These are phyloP conservation scores for Neobulgaria alba DNA, from an alignment of 2,329 filamentous ascomycete genomes.

Conservation along the genomic window DNA sequence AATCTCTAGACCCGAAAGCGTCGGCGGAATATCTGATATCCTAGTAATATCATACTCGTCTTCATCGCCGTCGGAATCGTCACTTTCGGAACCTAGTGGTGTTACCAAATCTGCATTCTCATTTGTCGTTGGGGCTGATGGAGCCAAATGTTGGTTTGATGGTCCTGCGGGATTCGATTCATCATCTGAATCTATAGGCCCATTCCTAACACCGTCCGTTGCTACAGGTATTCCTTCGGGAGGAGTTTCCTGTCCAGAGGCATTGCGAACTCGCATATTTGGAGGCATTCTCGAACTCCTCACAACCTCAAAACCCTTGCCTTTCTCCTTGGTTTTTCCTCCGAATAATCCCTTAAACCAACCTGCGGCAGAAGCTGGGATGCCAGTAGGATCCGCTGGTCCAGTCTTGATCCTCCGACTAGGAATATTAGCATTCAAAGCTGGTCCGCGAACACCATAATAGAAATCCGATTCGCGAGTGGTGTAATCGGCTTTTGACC, in stretches of 20 bases:
- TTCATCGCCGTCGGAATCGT: slow-evolving; percentile 39
- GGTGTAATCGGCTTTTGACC: slow-evolving; percentile 67
- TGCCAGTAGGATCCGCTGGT: slow-evolving; percentile 87
- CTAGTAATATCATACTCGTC: slow-evolving; percentile 34
- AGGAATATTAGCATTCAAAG: slow-evolving; percentile 71
- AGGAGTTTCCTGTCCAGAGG: slow-evolving; percentile 57
- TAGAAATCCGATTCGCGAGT: slow-evolving; percentile 96
- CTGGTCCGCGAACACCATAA: slow-evolving; percentile 84
- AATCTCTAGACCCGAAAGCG: slow-evolving; percentile 50
- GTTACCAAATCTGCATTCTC: slow-evolving; percentile 24
- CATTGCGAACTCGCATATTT: slow-evolving; percentile 49
- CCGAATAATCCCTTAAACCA: slow-evolving; percentile 78
- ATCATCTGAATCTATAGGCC: slow-evolving; percentile 57
- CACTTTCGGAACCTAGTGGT: slow-evolving; percentile 31
- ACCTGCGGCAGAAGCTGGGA: slow-evolving; percentile 78
- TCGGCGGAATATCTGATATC: slow-evolving; percentile 43
- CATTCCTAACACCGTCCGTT: slow-evolving; percentile 31
- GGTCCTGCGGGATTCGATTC: slow-evolving; percentile 37
- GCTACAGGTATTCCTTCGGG: slow-evolving; percentile 58
- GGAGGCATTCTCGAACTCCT: slow-evolving; percentile 80
- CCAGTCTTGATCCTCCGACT: slow-evolving; percentile 86
- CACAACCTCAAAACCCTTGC: slow-evolving; percentile 95
- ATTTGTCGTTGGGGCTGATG: slow-evolving; percentile 10
- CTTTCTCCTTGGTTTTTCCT: slow-evolving; percentile 85
- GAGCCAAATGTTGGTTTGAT: slow-evolving; percentile 14